These are phyloP conservation scores for Tolypocladium amazonense DNA, from an alignment of 2,329 filamentous ascomycete genomes.

Conservation along the genomic window DNA sequence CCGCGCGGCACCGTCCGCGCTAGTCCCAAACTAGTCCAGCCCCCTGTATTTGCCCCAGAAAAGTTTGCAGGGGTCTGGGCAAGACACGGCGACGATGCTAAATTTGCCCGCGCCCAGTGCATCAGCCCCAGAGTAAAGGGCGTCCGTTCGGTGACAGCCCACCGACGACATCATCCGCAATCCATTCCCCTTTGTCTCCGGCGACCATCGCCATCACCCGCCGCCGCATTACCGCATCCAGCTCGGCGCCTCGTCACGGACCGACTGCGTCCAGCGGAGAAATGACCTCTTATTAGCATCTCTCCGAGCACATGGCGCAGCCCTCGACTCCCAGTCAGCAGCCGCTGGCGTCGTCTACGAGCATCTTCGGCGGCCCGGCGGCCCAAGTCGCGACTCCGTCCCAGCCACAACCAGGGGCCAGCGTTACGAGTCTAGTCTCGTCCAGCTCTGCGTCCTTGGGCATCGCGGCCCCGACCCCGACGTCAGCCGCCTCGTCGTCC, in stretches of 20 bases:
- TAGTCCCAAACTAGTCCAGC: neutral
- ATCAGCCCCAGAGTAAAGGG: neutral
- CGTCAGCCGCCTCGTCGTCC: conserved; percentile 30
- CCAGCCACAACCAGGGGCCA: conserved; percentile 14
- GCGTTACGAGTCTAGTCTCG: conserved; percentile 12
- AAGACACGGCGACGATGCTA: neutral
- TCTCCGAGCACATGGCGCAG: conserved; percentile 27
- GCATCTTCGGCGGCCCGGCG: conserved; percentile 34
- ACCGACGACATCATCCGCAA: neutral
- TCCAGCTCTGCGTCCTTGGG: conserved; percentile 14
- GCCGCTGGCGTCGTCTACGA: conserved; percentile 21
- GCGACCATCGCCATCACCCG: neutral
- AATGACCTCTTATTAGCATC: neutral
- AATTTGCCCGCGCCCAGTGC: neutral
- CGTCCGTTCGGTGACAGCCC: neutral
- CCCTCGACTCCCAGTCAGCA: conserved; percentile 34
- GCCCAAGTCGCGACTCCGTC: conserved; percentile 13
- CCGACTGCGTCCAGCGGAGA: neutral
- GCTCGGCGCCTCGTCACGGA: neutral
- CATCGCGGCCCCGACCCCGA: conserved; percentile 9
- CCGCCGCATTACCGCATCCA: neutral
- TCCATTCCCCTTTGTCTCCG: no score
- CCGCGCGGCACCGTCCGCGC: neutral
- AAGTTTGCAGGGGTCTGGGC: neutral
- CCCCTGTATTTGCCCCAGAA: neutral